Conservation (phyloP, 768 basidiomycete genomes). For the Mrakia blollopis region DNA sequence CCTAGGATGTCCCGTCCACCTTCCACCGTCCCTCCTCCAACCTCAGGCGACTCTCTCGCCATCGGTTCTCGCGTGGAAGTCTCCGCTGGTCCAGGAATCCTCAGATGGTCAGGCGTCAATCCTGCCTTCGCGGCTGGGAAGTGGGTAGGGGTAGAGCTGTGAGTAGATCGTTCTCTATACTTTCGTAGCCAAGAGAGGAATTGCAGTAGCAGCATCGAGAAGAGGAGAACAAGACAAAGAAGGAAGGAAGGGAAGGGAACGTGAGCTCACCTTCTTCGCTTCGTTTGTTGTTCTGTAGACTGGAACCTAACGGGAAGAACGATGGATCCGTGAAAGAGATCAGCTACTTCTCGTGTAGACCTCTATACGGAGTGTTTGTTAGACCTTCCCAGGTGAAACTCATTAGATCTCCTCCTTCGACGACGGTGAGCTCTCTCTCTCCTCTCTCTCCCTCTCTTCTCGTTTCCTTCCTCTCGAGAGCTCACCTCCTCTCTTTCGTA, state of each 20-base stretch:
- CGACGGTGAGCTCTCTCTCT: conserved; percentile 9
- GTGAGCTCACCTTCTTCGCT: neutral
- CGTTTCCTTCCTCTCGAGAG: conserved; percentile 1
- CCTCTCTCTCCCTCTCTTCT: neutral
- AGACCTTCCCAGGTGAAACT: conserved; percentile 74
- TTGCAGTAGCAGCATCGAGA: conserved; percentile 43
- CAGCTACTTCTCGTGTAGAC: conserved; percentile 73
- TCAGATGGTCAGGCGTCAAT: conserved; percentile 75
- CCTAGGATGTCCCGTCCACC: conserved; percentile 18
- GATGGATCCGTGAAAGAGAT: conserved; percentile 79
- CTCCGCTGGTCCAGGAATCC: conserved; percentile 71
- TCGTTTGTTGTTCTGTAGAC: conserved; percentile 27
- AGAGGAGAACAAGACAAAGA: neutral
- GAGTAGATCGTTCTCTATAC: conserved; percentile 35
- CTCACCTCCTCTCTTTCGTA: conserved; percentile 33
- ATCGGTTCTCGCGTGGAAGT: conserved; percentile 75
- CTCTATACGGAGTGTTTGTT: conserved; percentile 80
- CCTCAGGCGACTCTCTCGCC: neutral
- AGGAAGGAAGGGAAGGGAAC: conserved; percentile 2
- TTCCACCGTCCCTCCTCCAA: neutral
- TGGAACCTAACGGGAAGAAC: conserved; percentile 79
- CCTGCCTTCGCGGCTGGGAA: conserved; percentile 77
- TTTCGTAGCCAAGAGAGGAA: too few species aligned
- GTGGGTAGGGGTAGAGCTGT: conserved; percentile 92
- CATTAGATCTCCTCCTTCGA: conserved; percentile 43